Percentiles rank a stretch among this genome's conserved stretches.
phyloP scores from a whole-genome alignment of 2,329 filamentous ascomycete genomes.

The Didymellaceae sp. region DNA sequence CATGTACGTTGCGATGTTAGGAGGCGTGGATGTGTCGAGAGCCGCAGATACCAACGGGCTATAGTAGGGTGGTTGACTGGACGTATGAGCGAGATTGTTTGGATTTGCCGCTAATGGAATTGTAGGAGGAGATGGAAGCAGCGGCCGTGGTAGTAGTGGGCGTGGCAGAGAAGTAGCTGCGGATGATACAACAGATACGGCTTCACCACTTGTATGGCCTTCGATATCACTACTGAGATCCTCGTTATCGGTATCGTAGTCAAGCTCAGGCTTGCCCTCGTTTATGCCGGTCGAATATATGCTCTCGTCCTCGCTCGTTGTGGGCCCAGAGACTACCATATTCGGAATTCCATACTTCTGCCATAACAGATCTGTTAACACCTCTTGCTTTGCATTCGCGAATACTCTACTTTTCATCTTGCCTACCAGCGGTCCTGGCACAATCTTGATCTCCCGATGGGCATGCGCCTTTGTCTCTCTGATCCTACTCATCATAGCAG shows the following conservation, averaged over 20 bases:
- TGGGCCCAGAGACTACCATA: too few species aligned
- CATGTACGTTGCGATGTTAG: constrained; percentile 18
- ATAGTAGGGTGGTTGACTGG: not conserved
- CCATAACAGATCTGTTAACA: too few species aligned
- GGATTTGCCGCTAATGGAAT: not conserved
- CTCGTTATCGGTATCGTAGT: not conserved
- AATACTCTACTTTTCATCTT: constrained; percentile 33
- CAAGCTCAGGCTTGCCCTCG: not conserved
- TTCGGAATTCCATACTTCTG: too few species aligned
- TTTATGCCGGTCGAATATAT: not conserved
- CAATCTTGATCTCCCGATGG: constrained; percentile 21
- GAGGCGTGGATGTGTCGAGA: not conserved
- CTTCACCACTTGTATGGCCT: not conserved
- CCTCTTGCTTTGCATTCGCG: constrained; percentile 18
- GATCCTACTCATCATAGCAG: constrained; percentile 17
- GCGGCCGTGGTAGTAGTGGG: constrained; percentile 2
- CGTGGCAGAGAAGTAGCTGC: not conserved
- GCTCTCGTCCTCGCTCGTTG: too few species aligned
- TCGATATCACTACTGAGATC: constrained; percentile 4
- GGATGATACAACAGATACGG: not conserved
- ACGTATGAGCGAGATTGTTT: not conserved
- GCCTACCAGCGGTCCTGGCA: constrained; percentile 27
- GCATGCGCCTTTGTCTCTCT: constrained; percentile 1
- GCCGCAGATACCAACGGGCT: not conserved
- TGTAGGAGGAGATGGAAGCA: not conserved